Conservation (phyloP, 441 rosid species). For the Adansonia rubrostipa region DNA sequence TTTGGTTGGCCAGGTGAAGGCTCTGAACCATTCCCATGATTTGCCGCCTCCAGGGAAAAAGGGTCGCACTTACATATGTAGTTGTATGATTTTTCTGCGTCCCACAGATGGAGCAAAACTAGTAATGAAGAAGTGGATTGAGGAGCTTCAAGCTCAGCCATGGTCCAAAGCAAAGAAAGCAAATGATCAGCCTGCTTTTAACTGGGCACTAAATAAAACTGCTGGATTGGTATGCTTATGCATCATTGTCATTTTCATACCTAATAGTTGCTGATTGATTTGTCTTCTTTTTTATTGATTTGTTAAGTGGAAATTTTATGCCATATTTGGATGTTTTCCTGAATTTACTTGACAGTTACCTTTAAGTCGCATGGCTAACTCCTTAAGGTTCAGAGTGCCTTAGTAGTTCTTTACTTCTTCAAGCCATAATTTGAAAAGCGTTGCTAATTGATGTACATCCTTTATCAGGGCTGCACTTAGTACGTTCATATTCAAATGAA, state of each 20-base stretch:
- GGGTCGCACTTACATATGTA: slow-evolving; percentile 84
- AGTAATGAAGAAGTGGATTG: slow-evolving; percentile 87
- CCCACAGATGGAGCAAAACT: slow-evolving; percentile 81
- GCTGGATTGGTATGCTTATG: slow-evolving; percentile 60
- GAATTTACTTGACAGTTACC: no score
- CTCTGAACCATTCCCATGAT: slow-evolving; percentile 71
- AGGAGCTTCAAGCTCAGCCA: slow-evolving; percentile 74
- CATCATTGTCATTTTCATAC: neutral
- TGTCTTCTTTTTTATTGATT: neutral
- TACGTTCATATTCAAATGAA: neutral
- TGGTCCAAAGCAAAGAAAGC: slow-evolving; percentile 71
- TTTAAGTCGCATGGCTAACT: neutral
- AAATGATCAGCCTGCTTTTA: slow-evolving; percentile 95
- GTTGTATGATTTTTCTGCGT: slow-evolving; percentile 87
- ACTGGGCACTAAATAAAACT: slow-evolving; percentile 82
- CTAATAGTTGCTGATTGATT: neutral
- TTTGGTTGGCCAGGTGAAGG: slow-evolving; percentile 69
- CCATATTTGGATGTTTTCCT: neutral
- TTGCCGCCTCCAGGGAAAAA: slow-evolving; percentile 77
- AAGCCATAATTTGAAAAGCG: slow-evolving; percentile 6
- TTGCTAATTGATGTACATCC: neutral
- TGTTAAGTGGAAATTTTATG: neutral
- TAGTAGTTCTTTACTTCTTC: neutral
- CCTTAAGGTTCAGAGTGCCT: neutral
- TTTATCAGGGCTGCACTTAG: neutral